A percentile compares a stretch with the other conserved stretches of the same genome.
These are phyloP conservation scores for Sphagnum contortum DNA, from an alignment of 225 moss, liverwort and hornwort genomes.

Conservation along the genomic window DNA sequence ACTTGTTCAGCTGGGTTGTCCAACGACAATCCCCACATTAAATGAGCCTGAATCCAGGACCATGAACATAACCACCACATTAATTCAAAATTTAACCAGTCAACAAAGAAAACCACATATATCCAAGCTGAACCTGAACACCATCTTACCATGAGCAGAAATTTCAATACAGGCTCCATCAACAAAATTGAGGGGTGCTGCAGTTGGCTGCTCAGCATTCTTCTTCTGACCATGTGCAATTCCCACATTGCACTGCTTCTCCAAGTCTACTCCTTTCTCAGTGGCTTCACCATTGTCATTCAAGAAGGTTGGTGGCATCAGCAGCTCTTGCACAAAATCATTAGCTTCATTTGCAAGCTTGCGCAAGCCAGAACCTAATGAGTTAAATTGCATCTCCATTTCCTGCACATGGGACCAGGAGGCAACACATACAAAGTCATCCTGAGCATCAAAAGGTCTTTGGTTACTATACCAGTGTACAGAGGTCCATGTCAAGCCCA, in stretches of 20 bases:
- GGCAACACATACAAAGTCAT: too few relatives aligned
- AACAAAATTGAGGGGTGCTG: slow-evolving; percentile 46
- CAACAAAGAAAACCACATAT: not conserved
- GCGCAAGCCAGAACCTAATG: slow-evolving; percentile 42
- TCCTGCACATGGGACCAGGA: slow-evolving; percentile 15
- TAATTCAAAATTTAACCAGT: not conserved
- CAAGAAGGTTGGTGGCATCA: slow-evolving; percentile 20
- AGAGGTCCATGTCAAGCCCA: too few relatives aligned
- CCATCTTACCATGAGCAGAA: slow-evolving; percentile 28
- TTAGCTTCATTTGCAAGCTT: slow-evolving; percentile 53
- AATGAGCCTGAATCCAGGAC: too few relatives aligned
- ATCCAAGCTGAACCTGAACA: not conserved
- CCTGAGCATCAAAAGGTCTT: too few relatives aligned
- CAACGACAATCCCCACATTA: too few relatives aligned
- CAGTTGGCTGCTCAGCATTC: slow-evolving; percentile 41
- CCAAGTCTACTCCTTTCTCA: slow-evolving; percentile 41
- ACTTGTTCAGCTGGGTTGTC: too few relatives aligned
- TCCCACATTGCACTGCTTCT: slow-evolving; percentile 45
- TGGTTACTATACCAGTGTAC: too few relatives aligned
- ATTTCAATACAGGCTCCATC: slow-evolving; percentile 57
- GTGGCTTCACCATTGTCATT: slow-evolving; percentile 16
- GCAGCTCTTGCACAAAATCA: slow-evolving; percentile 46
- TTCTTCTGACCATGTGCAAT: slow-evolving; percentile 35
- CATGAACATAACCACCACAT: not conserved
- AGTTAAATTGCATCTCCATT: slow-evolving; percentile 48